These are phyloP conservation scores for Neurospora sp. DNA, from an alignment of 495 filamentous ascomycete genomes.

Conservation along the genomic window DNA sequence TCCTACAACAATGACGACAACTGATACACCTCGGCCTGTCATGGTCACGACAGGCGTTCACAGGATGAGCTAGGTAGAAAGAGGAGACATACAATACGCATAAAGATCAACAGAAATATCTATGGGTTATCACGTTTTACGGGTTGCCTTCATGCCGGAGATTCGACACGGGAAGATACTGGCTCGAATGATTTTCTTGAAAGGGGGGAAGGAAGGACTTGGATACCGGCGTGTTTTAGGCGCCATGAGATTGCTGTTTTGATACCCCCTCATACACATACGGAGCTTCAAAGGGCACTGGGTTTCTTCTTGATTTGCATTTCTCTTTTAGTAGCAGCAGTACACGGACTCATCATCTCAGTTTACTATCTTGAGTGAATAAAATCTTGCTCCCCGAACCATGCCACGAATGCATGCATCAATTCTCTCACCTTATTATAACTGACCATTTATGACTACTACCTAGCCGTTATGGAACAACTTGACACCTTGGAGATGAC, in stretches of 20 bases:
- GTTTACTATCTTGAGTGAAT: not conserved
- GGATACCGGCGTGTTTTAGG: not conserved
- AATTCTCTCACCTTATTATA: not conserved
- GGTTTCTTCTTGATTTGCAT: not conserved
- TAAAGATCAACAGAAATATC: not conserved
- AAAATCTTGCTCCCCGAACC: not conserved
- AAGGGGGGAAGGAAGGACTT: not conserved
- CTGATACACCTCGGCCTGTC: slow-evolving; percentile 25
- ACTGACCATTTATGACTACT: not conserved
- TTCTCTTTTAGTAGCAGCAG: not conserved
- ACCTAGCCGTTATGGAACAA: not conserved
- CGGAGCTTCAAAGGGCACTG: not conserved
- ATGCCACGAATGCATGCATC: not conserved
- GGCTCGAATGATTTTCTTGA: not conserved
- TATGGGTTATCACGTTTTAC: not conserved
- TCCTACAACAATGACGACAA: slow-evolving; percentile 23
- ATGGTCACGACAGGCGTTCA: slow-evolving; percentile 7
- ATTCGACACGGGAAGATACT: not conserved
- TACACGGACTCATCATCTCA: not conserved
- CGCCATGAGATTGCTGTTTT: not conserved
- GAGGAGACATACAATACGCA: not conserved
- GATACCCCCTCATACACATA: not conserved
- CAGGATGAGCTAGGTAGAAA: not conserved
- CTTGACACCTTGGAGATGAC: not conserved
- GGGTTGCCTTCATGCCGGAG: not conserved